A percentile compares a stretch with the other conserved stretches of the same genome.
Conservation (phyloP, 1,284 basidiomycete species). For the Polyporus tsugae region DNA sequence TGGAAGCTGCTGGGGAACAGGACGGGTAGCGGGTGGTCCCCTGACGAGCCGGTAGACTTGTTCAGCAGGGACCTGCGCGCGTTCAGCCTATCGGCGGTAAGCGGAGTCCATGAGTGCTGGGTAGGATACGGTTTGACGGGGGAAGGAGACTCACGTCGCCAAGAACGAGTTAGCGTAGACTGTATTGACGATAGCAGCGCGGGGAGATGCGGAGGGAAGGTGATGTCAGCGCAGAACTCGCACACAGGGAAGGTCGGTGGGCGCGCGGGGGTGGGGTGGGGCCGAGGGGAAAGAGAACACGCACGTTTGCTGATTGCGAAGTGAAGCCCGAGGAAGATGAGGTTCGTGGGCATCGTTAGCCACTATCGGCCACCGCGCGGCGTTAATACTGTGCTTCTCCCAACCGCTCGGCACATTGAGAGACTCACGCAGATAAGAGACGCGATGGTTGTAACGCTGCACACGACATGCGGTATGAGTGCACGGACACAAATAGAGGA, state of each 20-base stretch:
- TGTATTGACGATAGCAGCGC: conserved; percentile 21
- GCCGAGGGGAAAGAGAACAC: conserved; percentile 18
- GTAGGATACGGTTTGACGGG: background rate
- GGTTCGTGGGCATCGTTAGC: conserved; percentile 52
- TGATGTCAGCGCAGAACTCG: background rate
- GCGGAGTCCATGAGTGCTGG: background rate
- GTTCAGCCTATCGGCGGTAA: conserved; percentile 37
- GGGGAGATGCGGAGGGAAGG: background rate
- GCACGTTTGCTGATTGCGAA: conserved; percentile 59
- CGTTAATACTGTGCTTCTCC: background rate
- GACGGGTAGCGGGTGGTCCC: conserved; percentile 40
- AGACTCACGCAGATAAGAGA: conserved; percentile 57
- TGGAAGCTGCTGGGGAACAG: conserved; percentile 41
- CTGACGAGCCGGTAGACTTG: conserved; percentile 38
- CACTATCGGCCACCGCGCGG: conserved; percentile 17
- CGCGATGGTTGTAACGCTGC: conserved; percentile 48
- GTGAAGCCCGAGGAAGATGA: conserved; percentile 60
- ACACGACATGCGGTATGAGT: background rate
- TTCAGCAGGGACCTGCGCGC: conserved; percentile 40
- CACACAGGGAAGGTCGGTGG: background rate
- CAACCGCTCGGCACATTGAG: background rate
- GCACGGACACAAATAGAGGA: background rate
- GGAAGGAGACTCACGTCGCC: conserved; percentile 45
- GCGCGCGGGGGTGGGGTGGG: background rate
- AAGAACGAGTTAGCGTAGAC: conserved; percentile 54